Evolutionary conservation across 2,329 filamentous ascomycete genomes (phyloP), one percentile per base, ranked within the genome.

Genomic region (Ophiostoma tasmaniense): DNA sequence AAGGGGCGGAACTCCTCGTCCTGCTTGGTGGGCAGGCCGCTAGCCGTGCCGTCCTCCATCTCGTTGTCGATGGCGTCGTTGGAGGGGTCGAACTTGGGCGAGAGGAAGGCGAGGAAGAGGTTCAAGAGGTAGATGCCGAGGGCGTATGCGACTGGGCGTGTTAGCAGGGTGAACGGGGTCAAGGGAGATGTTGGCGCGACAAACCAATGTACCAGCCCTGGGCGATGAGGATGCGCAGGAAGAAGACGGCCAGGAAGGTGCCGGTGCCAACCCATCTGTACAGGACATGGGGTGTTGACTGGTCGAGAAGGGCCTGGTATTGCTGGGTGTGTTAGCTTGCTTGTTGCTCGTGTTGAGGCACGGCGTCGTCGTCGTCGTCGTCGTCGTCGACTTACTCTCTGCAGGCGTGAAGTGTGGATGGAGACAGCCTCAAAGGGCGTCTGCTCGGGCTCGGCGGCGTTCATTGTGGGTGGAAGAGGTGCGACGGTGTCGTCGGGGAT

Each of bases 141-240:
- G 50, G 94, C 95, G 80, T 99, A 99, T 74, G 93, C 94, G 75
- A 99, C 95, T 96, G 74, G 61, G 25, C 11, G 35, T 37, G 64
- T 42, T 50, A 14, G 25, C 11, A n/a, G 1, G 11, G 22, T 25
- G 11, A 20, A 3, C 5, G 37, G 10, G 10, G 17, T 4, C 17
- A 59, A 5, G 25, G 13, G 33, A 10, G 35, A 20, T 30, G 37
- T 20, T 45, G 42, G 17, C 8, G 30, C n/a, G 11, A 74, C 83
- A 70, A 77, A 97, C 93, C 93, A 74, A 99, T 98, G 79, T 99
- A 99, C 95, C 95, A 99, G 80, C 95, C 95, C 82, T 98, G 93
- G 70, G 93, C 92, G 66, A 97, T 73, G 73, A 99, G 84, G 79
- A 99, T 96, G 77, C 95, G 89, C 73, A 95, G 78, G 78, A 92